Conservation (phyloP, 1,284 basidiomycete genomes). For the Paramarasmius palmivorus region DNA sequence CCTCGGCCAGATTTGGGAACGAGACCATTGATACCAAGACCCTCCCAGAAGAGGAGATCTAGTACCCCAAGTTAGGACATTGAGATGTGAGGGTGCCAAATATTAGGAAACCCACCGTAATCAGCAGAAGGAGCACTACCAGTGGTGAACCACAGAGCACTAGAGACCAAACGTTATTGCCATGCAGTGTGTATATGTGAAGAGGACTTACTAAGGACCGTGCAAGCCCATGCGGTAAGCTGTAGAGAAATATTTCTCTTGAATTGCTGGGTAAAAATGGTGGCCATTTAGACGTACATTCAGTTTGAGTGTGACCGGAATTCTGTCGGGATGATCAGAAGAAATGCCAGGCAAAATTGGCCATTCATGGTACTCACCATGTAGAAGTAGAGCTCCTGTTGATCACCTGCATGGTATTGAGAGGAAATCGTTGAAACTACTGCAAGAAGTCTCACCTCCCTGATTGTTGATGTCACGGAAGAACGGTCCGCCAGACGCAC, state of each 20-base stretch:
- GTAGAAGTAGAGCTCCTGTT: conserved; percentile 35
- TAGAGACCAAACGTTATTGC: conserved; percentile 6
- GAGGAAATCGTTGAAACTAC: too few species aligned
- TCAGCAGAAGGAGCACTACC: conserved; percentile 26
- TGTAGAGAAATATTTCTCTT: conserved; percentile 11
- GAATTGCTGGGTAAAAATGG: neutral
- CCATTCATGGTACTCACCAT: conserved; percentile 23
- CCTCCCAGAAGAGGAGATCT: conserved; percentile 38
- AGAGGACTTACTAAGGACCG: conserved; percentile 30
- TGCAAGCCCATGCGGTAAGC: conserved; percentile 32
- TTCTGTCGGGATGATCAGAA: conserved; percentile 19
- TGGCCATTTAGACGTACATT: conserved; percentile 21
- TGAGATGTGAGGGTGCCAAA: too few species aligned
- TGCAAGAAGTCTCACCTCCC: conserved; percentile 20
- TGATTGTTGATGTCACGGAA: conserved; percentile 38
- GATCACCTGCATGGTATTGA: conserved; percentile 18
- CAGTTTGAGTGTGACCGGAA: conserved; percentile 35
- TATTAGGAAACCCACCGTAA: conserved; percentile 19
- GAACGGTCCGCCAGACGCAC: conserved; percentile 42
- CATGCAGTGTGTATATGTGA: neutral
- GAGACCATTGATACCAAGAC: conserved; percentile 29
- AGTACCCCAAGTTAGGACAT: too few species aligned
- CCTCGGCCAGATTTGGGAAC: conserved; percentile 33
- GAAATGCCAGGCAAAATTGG: neutral
- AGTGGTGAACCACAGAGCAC: conserved; percentile 34